These are phyloP conservation scores for Thielaviopsis populi DNA, from an alignment of 2,329 filamentous ascomycete species.

Conservation along the genomic window DNA sequence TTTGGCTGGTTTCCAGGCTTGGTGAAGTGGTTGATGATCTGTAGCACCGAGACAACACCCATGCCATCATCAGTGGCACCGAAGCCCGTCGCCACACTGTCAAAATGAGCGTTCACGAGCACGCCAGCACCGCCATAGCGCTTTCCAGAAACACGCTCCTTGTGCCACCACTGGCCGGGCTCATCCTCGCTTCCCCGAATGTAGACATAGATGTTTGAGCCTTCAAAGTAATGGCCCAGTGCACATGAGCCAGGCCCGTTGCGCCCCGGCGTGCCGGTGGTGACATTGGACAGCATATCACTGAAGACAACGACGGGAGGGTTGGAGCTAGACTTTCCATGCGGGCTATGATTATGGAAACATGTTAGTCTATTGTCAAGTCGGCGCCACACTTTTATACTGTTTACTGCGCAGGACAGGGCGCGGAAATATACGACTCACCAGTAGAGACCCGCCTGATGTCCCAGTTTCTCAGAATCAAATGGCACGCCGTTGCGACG, in stretches of 20 bases:
- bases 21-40: constrained; percentile 78
- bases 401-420: neutral
- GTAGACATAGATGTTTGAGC: constrained; percentile 83
- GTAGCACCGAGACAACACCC: constrained; percentile 71
- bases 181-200: constrained; percentile 69
- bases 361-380: neutral
- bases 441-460: constrained; percentile 17
- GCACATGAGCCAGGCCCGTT: constrained; percentile 21
- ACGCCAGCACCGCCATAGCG: constrained; percentile 56
- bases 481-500: constrained; percentile 41
- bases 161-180: constrained; percentile 57
- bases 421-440: constrained; percentile 2
- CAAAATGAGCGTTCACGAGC: constrained; percentile 88
- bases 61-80: constrained; percentile 92
- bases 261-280: constrained; percentile 29
- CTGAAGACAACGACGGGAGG: constrained; percentile 55
- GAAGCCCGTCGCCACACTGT: constrained; percentile 80
- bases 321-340: constrained; percentile 13
- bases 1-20: constrained; percentile 54
- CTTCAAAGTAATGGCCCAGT: constrained; percentile 67
- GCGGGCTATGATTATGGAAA: neutral
- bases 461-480: constrained; percentile 25
- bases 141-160: constrained; percentile 26
- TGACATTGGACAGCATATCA: constrained; percentile 65
- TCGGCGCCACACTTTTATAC: neutral